Conservation (phyloP, 2,329 filamentous ascomycete genomes). For the Anisogramma anomala region DNA sequence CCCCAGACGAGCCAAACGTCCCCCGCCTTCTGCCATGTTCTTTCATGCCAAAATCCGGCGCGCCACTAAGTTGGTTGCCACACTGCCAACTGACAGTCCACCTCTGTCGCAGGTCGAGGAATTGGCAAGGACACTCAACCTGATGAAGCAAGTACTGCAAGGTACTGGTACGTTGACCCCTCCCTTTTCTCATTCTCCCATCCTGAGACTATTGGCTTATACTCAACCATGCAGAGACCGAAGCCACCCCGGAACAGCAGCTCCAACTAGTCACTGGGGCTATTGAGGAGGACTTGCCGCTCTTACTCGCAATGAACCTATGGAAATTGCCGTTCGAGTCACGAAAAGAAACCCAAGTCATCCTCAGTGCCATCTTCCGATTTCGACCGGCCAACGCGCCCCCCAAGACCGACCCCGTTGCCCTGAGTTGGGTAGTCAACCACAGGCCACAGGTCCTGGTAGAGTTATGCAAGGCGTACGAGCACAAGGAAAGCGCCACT, state of each 20-base stretch:
- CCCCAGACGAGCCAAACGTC: not conserved
- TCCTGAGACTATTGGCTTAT: not conserved
- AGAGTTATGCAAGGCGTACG: conserved; percentile 80
- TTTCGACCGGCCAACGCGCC: conserved; percentile 64
- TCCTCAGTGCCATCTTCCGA: conserved; percentile 89
- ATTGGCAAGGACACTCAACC: conserved; percentile 68
- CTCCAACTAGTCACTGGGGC: conserved; percentile 74
- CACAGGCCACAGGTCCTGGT: conserved; percentile 78
- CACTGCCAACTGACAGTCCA: conserved; percentile 6
- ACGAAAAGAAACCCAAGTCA: conserved; percentile 87
- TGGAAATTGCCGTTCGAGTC: conserved; percentile 87
- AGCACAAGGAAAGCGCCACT: conserved; percentile 81
- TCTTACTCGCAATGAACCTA: conserved; percentile 70
- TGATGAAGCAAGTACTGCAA: conserved; percentile 90
- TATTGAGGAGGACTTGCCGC: conserved; percentile 81
- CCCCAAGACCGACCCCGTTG: conserved; percentile 63
- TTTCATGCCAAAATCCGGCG: not conserved
- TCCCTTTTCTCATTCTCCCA: not conserved
- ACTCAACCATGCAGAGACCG: conserved; percentile 49
- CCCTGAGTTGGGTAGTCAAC: conserved; percentile 79
- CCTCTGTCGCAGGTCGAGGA: conserved; percentile 60
- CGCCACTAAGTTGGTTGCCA: not conserved
- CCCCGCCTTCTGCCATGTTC: not conserved
- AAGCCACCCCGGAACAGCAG: conserved; percentile 78
- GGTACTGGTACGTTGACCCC: conserved; percentile 57